Evolutionary conservation across 257 asterid genomes (phyloP).

Genomic region (Solanum neorickii): DNA sequence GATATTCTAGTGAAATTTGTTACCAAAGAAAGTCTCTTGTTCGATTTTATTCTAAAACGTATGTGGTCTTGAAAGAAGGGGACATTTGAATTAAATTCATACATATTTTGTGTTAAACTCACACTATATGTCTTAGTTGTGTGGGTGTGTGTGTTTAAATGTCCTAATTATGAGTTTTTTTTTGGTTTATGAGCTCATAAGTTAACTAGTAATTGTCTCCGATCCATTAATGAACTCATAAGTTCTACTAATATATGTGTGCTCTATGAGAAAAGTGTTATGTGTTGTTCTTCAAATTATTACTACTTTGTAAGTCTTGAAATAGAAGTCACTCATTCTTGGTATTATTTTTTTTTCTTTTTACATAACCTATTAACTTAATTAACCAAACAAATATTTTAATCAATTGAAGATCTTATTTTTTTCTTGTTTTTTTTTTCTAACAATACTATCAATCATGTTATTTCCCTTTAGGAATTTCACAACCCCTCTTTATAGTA

Average conservation of each 20-base stretch:
- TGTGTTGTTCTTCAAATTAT: background rate
- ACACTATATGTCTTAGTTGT: background rate
- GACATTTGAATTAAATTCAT: background rate
- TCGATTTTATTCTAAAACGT: background rate
- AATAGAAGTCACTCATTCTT: background rate
- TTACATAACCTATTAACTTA: background rate
- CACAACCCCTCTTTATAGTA: background rate
- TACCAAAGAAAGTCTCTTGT: background rate
- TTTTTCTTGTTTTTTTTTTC: background rate
- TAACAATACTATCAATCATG: background rate
- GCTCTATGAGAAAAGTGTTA: background rate
- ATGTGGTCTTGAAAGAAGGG: background rate
- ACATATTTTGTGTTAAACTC: background rate
- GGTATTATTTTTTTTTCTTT: too few species aligned
- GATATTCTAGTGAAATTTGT: background rate
- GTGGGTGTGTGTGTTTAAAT: background rate
- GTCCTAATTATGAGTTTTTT: background rate
- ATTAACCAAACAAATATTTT: background rate
- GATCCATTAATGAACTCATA: background rate
- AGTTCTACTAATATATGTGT: background rate
- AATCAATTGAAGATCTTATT: background rate
- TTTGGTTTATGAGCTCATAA: too few species aligned
- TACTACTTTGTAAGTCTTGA: background rate
- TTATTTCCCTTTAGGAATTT: background rate
- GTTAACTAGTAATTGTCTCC: background rate